A percentile compares a stretch with the other conserved stretches of the same genome.
Conservation (phyloP, 129 eudicot genomes). For the Gnaphalium uliginosum region DNA sequence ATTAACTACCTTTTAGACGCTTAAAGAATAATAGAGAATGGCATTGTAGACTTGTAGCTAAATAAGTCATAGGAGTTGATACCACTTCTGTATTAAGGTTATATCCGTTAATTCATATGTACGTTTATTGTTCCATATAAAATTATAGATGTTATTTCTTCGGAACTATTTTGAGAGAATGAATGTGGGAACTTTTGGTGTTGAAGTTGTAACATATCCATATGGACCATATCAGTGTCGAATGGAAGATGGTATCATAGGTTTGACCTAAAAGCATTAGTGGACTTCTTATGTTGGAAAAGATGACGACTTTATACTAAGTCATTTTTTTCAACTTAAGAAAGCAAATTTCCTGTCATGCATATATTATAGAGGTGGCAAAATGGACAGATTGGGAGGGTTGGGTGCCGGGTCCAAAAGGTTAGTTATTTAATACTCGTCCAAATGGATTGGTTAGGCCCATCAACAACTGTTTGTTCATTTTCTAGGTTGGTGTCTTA, state of each 20-base stretch:
- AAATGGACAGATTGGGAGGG: background rate
- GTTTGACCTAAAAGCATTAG: background rate
- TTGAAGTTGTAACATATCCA: conserved; percentile 5
- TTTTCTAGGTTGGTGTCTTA: no score
- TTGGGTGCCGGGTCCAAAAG: no score
- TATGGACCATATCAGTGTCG: background rate
- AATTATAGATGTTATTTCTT: background rate
- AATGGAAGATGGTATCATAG: background rate
- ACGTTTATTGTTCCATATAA: background rate
- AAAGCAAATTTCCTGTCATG: background rate
- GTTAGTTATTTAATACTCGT: no score
- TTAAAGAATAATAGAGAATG: no score
- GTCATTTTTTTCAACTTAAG: background rate
- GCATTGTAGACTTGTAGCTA: no score
- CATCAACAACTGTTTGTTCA: no score
- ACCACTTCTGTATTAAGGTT: background rate
- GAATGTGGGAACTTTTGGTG: conserved; percentile 4
- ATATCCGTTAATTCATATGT: background rate
- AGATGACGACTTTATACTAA: background rate
- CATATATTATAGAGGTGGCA: background rate
- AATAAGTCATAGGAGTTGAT: background rate
- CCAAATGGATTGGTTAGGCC: no score
- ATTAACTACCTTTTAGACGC: no score
- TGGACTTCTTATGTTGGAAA: background rate
- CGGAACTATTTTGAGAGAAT: background rate